Evolutionary conservation across 2,329 filamentous ascomycete genomes (phyloP).

Genomic region (Calonectria leucothoes): DNA sequence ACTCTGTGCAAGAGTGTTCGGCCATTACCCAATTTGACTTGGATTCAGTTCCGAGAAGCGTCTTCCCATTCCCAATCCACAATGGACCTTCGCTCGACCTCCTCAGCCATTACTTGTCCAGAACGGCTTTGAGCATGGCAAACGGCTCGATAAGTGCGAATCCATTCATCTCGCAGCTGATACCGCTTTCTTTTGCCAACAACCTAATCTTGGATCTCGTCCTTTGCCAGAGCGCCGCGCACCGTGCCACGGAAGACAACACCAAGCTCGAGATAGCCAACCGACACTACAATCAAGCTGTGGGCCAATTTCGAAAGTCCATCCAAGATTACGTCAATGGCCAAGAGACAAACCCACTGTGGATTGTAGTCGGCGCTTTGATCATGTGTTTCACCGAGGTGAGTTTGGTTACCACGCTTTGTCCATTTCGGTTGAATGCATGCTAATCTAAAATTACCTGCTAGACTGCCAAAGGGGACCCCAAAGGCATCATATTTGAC

Average conservation of each 20-base stretch:
- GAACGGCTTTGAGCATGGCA: not conserved
- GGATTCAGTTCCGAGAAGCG: not conserved
- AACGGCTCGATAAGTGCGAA: not conserved
- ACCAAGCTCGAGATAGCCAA: not conserved
- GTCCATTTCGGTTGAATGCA: not conserved
- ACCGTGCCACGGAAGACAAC: not conserved
- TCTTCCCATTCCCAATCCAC: not conserved
- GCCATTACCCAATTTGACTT: not conserved
- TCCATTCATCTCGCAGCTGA: not conserved
- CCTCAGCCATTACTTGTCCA: not conserved
- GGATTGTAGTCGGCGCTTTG: slow-evolving; percentile 49
- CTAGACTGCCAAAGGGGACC: not conserved
- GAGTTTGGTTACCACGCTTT: slow-evolving; percentile 9
- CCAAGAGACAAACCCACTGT: slow-evolving; percentile 35
- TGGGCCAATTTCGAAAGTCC: slow-evolving; percentile 20
- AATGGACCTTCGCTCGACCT: not conserved
- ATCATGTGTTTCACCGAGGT: slow-evolving; percentile 56
- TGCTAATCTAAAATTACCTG: not conserved
- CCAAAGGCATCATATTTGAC: not conserved
- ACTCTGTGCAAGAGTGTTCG: not conserved
- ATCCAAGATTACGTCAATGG: slow-evolving; percentile 35
- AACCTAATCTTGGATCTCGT: not conserved
- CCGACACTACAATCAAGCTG: not conserved
- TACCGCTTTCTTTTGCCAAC: not conserved
- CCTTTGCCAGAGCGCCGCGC: not conserved